A percentile compares a stretch with the other conserved stretches of the same genome.
Conservation (phyloP, 1,139 yeast species). For the Hyphopichia pseudoburtonii region DNA sequence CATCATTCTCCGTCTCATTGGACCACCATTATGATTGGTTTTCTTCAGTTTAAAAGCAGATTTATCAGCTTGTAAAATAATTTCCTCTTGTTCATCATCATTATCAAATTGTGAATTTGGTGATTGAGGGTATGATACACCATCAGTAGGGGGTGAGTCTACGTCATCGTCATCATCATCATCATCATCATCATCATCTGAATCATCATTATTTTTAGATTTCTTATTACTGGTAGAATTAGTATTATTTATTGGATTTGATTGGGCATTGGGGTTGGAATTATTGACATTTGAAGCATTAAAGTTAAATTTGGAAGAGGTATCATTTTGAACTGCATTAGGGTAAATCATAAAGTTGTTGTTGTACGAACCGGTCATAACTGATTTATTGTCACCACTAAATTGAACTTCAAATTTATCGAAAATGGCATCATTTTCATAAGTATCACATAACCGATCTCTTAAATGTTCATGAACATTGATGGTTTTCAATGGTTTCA, state of each 20-base stretch:
- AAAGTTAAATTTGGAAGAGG: slow-evolving; percentile 3
- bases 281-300: slow-evolving; percentile 6
- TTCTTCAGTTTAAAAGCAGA: slow-evolving; percentile 89
- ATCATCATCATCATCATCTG: slow-evolving; percentile 35
- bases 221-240: slow-evolving; percentile 14
- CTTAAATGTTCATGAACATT: slow-evolving; percentile 94
- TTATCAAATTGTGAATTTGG: slow-evolving; percentile 40
- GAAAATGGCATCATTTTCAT: slow-evolving; percentile 97
- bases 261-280: slow-evolving; percentile 6
- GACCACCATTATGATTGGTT: slow-evolving; percentile 30
- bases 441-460: slow-evolving; percentile 92
- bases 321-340: slow-evolving; percentile 52
- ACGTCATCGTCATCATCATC: slow-evolving; percentile 39
- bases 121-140: slow-evolving; percentile 30
- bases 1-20: slow-evolving; percentile 47
- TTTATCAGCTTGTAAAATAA: slow-evolving; percentile 95
- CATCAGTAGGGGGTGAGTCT: slow-evolving; percentile 29
- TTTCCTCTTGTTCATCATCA: slow-evolving; percentile 66
- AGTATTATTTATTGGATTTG: no score
- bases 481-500: slow-evolving; percentile 89
- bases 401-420: slow-evolving; percentile 97
- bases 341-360: slow-evolving; percentile 98
- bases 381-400: slow-evolving; percentile 87
- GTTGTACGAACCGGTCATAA: slow-evolving; percentile 97
- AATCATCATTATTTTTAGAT: slow-evolving; percentile 26